These are phyloP conservation scores for Camellia granthamiana DNA, from an alignment of 148 eudicot genomes.

Conservation along the genomic window DNA sequence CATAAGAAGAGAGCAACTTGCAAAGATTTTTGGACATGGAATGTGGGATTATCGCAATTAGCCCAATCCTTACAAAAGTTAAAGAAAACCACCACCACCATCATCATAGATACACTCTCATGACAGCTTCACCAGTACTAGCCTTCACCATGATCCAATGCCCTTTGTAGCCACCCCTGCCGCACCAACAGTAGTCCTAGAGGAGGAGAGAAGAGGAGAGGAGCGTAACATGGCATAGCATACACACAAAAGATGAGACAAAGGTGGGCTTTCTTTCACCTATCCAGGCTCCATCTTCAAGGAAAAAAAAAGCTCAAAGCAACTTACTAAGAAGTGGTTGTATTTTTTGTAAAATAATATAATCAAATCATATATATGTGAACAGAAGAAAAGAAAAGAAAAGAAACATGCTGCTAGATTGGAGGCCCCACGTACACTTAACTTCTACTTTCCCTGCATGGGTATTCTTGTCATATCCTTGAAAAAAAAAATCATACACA, in stretches of 20 bases:
- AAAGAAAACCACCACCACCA: background rate
- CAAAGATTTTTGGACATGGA: background rate
- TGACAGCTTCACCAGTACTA: background rate
- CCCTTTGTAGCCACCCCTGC: background rate
- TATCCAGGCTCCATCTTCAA: background rate
- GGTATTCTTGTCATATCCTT: conserved; percentile 22
- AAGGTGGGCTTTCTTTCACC: background rate
- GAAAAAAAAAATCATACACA: background rate
- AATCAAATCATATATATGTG: background rate
- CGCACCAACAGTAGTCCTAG: background rate
- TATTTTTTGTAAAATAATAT: conserved; percentile 6
- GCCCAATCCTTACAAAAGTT: conserved; percentile 1
- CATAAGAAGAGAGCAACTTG: background rate
- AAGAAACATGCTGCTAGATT: background rate
- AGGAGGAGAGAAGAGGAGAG: too few relatives aligned
- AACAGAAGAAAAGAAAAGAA: background rate
- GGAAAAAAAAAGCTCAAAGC: background rate
- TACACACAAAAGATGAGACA: background rate
- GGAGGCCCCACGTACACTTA: background rate
- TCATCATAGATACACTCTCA: background rate
- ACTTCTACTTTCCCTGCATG: background rate
- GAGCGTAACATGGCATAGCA: background rate
- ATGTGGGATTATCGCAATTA: background rate
- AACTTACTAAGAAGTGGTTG: background rate
- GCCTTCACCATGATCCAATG: background rate